These are phyloP conservation scores for Pseudopyricularia javanii DNA, from an alignment of 2,329 filamentous ascomycete genomes.

Conservation along the genomic window DNA sequence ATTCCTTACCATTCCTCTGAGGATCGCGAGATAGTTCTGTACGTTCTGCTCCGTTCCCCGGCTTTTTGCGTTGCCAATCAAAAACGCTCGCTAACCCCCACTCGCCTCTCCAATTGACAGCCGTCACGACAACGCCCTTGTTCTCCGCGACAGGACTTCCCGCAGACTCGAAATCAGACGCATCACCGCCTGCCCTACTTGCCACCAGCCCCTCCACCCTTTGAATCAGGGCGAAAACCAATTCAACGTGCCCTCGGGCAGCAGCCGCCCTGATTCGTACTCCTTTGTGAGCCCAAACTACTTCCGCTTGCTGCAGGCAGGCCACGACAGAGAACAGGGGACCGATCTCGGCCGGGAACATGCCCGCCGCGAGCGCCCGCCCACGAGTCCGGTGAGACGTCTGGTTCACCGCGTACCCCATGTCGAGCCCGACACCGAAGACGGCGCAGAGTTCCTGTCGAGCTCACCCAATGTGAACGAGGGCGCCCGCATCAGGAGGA, in stretches of 20 bases:
- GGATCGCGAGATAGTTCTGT: slow-evolving; percentile 71
- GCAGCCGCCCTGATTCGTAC: slow-evolving; percentile 19
- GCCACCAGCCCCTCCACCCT: slow-evolving; percentile 57
- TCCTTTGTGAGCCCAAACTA: slow-evolving; percentile 84
- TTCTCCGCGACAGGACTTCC: slow-evolving; percentile 78
- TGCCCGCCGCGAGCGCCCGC: slow-evolving; percentile 28
- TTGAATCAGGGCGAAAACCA: slow-evolving; percentile 32
- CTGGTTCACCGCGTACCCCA: slow-evolving; percentile 31
- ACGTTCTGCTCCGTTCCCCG: slow-evolving; percentile 10
- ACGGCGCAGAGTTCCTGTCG: slow-evolving; percentile 37
- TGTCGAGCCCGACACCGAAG: slow-evolving; percentile 15
- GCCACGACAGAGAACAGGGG: slow-evolving; percentile 25
- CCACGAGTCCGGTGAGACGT: slow-evolving; percentile 41
- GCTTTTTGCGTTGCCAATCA: neutral
- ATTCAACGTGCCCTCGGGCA: slow-evolving; percentile 31
- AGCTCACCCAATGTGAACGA: slow-evolving; percentile 31
- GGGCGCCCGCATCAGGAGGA: slow-evolving; percentile 64
- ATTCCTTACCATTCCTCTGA: slow-evolving; percentile 65
- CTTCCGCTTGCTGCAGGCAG: slow-evolving; percentile 77
- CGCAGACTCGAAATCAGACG: slow-evolving; percentile 73
- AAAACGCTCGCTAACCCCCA: neutral
- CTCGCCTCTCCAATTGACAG: slow-evolving; percentile 29
- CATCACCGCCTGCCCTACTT: slow-evolving; percentile 78
- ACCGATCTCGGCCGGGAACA: slow-evolving; percentile 36
- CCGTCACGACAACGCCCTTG: slow-evolving; percentile 83